Evolutionary conservation across 805 yeast species (phyloP).

Genomic region (Schwanniomyces pseudopolymorphus): DNA sequence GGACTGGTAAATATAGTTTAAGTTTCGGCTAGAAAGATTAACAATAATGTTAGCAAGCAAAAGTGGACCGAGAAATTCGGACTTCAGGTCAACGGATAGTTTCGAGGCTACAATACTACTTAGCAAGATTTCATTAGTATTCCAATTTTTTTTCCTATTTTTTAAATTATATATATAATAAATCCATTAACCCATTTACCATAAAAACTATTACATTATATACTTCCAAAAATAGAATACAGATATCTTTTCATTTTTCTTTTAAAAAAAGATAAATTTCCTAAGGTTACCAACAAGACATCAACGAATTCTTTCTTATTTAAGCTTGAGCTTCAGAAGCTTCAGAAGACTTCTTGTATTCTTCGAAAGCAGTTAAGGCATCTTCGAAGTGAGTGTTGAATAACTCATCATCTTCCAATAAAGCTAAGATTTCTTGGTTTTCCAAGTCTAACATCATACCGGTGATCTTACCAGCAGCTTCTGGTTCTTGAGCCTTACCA

Average conservation of each 20-base stretch:
- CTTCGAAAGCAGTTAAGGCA: conserved; percentile 92
- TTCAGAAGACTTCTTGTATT: conserved; percentile 66
- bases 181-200: conserved; percentile 25
- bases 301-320: conserved; percentile 2
- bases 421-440: conserved; percentile 81
- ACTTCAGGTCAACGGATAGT: background rate
- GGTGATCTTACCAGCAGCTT: conserved; percentile 97
- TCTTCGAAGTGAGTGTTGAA: conserved; percentile 91
- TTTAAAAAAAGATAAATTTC: background rate
- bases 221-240: conserved; percentile 19
- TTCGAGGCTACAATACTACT: background rate
- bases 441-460: conserved; percentile 98
- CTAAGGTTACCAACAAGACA: conserved; percentile 2
- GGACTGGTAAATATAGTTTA: no score
- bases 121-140: conserved; percentile 8
- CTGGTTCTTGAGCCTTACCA: conserved; percentile 84
- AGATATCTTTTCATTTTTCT: conserved; percentile 1
- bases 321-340: conserved; percentile 18
- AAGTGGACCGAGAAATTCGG: background rate
- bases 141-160: conserved; percentile 17
- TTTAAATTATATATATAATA: conserved; percentile 18
- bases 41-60: background rate
- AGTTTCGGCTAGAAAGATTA: no score
- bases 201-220: conserved; percentile 18
- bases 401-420: conserved; percentile 86